phyloP scores from a whole-genome alignment of 2,329 filamentous ascomycete genomes.

The Diaporthe australafricana region DNA sequence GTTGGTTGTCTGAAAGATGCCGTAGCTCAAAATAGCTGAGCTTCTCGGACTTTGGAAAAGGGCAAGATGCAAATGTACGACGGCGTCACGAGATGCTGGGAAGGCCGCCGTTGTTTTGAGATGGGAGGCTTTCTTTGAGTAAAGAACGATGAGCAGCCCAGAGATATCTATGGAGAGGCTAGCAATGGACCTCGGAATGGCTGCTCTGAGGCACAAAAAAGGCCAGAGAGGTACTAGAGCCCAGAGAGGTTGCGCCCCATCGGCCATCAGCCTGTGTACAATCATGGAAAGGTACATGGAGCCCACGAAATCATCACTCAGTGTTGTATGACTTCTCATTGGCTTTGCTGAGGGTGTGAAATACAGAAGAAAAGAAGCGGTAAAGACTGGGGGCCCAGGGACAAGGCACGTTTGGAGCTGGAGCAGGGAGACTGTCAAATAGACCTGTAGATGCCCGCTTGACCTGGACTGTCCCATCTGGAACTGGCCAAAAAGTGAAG shows the following conservation, averaged over 20 bases:
- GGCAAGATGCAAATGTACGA: not conserved
- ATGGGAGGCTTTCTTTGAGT: not conserved
- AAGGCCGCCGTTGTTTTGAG: not conserved
- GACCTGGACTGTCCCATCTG: not conserved
- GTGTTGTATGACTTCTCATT: not conserved
- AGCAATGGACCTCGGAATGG: no score
- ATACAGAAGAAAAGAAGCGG: not conserved
- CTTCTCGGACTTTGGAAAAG: not conserved
- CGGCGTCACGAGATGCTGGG: not conserved
- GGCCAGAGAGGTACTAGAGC: not conserved
- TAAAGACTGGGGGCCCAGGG: not conserved
- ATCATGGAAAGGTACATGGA: not conserved
- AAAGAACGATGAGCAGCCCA: not conserved
- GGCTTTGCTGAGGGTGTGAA: not conserved
- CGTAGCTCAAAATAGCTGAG: slow-evolving; percentile 37
- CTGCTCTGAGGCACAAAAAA: not conserved
- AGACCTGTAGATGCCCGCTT: not conserved
- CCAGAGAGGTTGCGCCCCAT: not conserved
- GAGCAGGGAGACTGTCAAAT: not conserved
- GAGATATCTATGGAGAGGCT: not conserved
- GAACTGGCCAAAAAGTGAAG: not conserved
- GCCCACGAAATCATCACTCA: not conserved
- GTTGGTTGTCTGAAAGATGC: slow-evolving; percentile 54
- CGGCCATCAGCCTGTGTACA: not conserved
- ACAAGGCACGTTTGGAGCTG: not conserved